These are phyloP conservation scores for Boletellus emodensis DNA, from an alignment of 768 basidiomycete species.

Conservation along the genomic window DNA sequence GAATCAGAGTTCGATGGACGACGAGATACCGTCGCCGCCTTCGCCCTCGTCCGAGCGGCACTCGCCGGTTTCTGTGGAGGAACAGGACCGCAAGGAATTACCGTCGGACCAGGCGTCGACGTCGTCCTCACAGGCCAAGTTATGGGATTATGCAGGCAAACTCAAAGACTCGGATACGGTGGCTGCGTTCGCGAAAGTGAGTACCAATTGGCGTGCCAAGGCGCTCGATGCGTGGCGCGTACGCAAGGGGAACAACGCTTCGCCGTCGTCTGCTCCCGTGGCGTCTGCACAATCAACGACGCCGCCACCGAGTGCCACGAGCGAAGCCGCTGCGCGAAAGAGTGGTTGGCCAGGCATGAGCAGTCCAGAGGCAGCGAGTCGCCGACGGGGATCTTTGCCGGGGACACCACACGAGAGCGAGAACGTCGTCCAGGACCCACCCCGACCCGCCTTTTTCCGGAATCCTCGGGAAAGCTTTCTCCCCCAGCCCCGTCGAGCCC, in stretches of 20 bases:
- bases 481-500: slow-evolving; percentile 31
- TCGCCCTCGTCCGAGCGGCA: slow-evolving; percentile 32
- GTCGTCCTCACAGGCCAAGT: slow-evolving; percentile 32
- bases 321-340: slow-evolving; percentile 16
- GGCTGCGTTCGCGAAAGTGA: slow-evolving; percentile 66
- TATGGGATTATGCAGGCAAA: slow-evolving; percentile 74
- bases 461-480: slow-evolving; percentile 55
- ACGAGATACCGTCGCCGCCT: slow-evolving; percentile 40
- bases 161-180: slow-evolving; percentile 69
- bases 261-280: slow-evolving; percentile 1
- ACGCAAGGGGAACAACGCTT: slow-evolving; percentile 14
- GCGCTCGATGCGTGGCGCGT: slow-evolving; percentile 37
- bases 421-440: slow-evolving; percentile 44
- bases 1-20: slow-evolving; percentile 71
- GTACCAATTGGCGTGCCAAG: slow-evolving; percentile 72
- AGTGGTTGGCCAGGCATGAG: slow-evolving; percentile 13
- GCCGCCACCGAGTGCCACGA: slow-evolving; percentile 19
- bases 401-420: slow-evolving; percentile 32
- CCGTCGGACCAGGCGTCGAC: slow-evolving; percentile 12
- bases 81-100: slow-evolving; percentile 10
- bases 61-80: slow-evolving; percentile 24
- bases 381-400: slow-evolving; percentile 42
- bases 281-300: slow-evolving; percentile 1
- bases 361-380: slow-evolving; percentile 1
- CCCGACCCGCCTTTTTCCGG: slow-evolving; percentile 54